Evolutionary conservation across 1,284 basidiomycete genomes (phyloP).

Genomic region (Ustilago tritici): DNA sequence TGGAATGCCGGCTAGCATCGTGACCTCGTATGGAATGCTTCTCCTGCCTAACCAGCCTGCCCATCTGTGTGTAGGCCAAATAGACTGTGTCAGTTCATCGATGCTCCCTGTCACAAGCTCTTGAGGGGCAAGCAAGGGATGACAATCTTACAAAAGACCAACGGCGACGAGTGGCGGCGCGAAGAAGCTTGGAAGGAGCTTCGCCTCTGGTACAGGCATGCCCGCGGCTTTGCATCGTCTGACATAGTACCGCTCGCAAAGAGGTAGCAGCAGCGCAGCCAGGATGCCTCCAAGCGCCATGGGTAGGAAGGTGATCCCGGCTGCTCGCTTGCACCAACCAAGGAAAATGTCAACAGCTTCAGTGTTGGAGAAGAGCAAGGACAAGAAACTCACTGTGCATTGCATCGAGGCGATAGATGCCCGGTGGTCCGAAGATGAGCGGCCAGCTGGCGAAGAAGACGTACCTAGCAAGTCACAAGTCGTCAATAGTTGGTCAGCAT

Average conservation of each 20-base stretch:
- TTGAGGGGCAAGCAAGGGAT: background rate
- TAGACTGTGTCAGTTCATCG: background rate
- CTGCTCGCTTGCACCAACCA: conserved; percentile 5
- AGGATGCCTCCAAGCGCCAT: conserved; percentile 29
- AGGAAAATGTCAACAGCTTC: no score
- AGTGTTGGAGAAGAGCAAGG: no score
- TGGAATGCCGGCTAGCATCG: conserved; percentile 42
- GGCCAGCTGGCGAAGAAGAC: conserved; percentile 50
- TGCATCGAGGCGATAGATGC: conserved; percentile 34
- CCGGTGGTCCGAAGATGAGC: conserved; percentile 41
- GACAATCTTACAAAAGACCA: conserved; percentile 35
- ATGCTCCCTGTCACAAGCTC: background rate
- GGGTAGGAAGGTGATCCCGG: conserved; percentile 38
- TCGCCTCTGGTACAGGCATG: conserved; percentile 22
- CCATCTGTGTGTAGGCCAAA: conserved; percentile 13
- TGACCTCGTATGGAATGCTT: conserved; percentile 23
- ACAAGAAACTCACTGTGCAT: conserved; percentile 30
- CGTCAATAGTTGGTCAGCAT: background rate
- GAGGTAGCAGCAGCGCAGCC: conserved; percentile 21
- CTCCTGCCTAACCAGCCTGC: conserved; percentile 34
- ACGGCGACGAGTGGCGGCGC: conserved; percentile 38
- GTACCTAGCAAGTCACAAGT: conserved; percentile 17
- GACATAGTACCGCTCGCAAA: conserved; percentile 19
- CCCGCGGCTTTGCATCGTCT: background rate
- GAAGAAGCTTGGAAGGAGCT: conserved; percentile 26